Evolutionary conservation across 495 filamentous ascomycete species (phyloP).

Genomic region (Penicillium steckii): DNA sequence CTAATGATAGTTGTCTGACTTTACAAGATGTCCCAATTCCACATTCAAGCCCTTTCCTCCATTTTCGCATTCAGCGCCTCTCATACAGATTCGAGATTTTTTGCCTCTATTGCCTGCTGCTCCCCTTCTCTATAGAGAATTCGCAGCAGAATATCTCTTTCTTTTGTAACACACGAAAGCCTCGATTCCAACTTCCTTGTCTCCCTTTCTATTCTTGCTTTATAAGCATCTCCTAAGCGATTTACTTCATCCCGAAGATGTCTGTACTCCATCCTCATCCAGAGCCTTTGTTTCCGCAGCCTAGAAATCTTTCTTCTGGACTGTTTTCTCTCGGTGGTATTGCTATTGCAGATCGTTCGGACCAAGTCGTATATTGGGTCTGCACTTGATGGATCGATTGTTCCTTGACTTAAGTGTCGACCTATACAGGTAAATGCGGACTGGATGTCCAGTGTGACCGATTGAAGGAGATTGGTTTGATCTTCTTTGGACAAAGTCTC

Average conservation of each 20-base stretch:
- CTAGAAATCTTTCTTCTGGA: conserved; percentile 13
- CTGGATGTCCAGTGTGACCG: conserved; percentile 32
- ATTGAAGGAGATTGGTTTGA: conserved; percentile 24
- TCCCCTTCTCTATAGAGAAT: too few relatives aligned
- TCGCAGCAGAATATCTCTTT: not conserved
- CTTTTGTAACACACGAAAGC: not conserved
- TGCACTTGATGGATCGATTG: conserved; percentile 14
- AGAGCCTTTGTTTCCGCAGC: conserved; percentile 11
- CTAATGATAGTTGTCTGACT: not conserved
- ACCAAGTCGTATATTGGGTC: conserved; percentile 24
- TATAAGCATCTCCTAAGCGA: conserved; percentile 9
- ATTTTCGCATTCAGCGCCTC: not conserved
- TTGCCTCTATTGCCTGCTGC: too few relatives aligned
- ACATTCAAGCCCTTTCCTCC: not conserved
- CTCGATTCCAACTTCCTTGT: not conserved
- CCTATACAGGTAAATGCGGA: conserved; percentile 24
- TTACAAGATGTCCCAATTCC: not conserved
- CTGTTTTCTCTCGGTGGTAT: not conserved
- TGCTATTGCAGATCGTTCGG: conserved; percentile 15
- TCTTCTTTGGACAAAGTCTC: conserved; percentile 5
- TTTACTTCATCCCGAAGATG: conserved; percentile 10
- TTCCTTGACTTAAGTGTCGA: conserved; percentile 14
- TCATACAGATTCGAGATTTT: not conserved
- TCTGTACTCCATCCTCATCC: conserved; percentile 14
- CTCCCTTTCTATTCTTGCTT: not conserved